Base-by-base conservation (phyloP, 2,329 filamentous ascomycete species). In the Fusarium armeniacum region DNA sequence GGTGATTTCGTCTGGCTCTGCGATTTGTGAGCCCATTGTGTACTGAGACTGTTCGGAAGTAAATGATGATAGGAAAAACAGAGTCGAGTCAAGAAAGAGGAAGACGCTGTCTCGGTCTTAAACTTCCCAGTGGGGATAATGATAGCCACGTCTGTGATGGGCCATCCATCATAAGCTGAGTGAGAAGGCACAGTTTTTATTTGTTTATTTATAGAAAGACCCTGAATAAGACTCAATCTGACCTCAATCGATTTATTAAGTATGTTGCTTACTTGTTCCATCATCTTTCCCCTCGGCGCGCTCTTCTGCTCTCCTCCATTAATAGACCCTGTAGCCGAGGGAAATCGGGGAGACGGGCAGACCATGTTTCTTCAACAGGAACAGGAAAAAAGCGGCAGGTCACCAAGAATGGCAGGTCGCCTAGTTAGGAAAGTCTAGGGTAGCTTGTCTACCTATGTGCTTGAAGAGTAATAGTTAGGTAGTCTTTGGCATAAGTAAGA, bases 1-100 rank as follows among this genome's bases (percentile, higher is more conserved):
- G 26, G 83, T 87, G 65, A 89, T 77, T 73, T 89, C 87, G 41
- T 87, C 81, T 52, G 80, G 75, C 20, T 78, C 72, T 44, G 73
- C 71, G 26, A 73, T 69, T 49, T 78, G 77, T 2, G 79, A 81
- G n/a, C 78, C 79, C 79, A 81, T 81, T 20, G 41, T 44, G 30
- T 46, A 40, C 16, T 33, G 41, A 36, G 16, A 16, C 20, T 55
- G 30, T 41, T 12, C 40, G 16, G 16, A 16, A 45, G 47, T 20
- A 24, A n/a, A 35, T 38, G 33, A 33, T 28, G 7, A 32, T 9
- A 47, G 16, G 7, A 13, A 20, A 47, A 47, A 16, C 4, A 22
- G 13, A 30, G 26, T 36, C 8, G 38, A 26, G 49, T 41, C 10
- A 38, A 30, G n/a, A 32, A 20, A 24, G 44, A 30, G 20, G 30